Evolutionary conservation across 2,329 filamentous ascomycete genomes (phyloP), one percentile per base, ranked within the genome.

Genomic region (Bipolaris sorokiniana): DNA sequence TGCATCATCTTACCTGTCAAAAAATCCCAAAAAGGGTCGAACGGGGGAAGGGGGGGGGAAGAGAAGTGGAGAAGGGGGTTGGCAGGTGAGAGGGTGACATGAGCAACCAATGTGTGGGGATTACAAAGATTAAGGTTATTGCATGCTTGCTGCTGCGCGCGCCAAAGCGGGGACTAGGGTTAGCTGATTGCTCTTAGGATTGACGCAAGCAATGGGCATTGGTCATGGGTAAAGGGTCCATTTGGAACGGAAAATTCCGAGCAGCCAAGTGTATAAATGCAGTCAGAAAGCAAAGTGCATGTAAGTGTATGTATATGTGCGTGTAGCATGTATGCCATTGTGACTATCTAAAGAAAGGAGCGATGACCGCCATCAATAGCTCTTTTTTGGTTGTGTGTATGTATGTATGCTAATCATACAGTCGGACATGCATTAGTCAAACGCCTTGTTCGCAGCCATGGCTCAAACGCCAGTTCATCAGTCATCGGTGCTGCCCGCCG

Each of bases 391-490:
- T 28, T 28, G 26, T 5, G 2, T 28, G 7, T 28, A 28, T 28
- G 26, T 28, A 28, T 28, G 26, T n/a, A 31, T 31, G 23, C 16
- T 45, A 51, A 11, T 22, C 46, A 45, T 54, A 42, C n/a, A 22
- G 22, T 42, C 10, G 31, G 31, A 38, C 20, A 42, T 10, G 20
- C 22, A 15, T n/a, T 38, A 7, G 20, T 44, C 26, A 44, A 7
- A 53, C 22, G 9, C 18, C 26, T n/a, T 28, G 46, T 16, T 26
- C 23, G 26, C 36, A 45, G 22, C 11, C 34, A 23, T 31, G 11
- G 31, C 37, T 44, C 23, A 34, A 53, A 53, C 54, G 50, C 54
- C 44, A 38, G 31, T 23, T 48, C 49, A 26, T 57, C 44, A 42
- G 38, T 57, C 44, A 31, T 53, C 34, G 44, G 37, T 28, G 36